Conservation (phyloP, 2,329 filamentous ascomycete species). For the Monosporascus sp. region DNA sequence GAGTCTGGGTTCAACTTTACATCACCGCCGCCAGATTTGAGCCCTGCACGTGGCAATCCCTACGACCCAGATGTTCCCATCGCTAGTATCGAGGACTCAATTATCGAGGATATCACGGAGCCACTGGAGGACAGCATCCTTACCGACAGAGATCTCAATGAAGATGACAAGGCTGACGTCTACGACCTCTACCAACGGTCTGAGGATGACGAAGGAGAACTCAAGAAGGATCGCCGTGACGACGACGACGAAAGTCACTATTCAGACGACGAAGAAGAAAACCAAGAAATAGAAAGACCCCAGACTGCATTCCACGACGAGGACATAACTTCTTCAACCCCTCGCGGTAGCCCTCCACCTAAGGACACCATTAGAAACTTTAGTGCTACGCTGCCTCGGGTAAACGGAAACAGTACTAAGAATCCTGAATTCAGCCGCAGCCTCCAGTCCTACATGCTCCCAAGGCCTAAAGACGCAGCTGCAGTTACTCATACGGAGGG, state of each 20-base stretch:
- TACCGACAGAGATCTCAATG: slow-evolving; percentile 54
- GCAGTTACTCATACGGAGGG: slow-evolving; percentile 26
- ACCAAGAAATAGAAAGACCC: neutral
- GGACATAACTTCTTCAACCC: slow-evolving; percentile 46
- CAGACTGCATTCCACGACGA: slow-evolving; percentile 20
- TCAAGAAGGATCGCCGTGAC: slow-evolving; percentile 30
- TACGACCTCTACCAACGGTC: slow-evolving; percentile 62
- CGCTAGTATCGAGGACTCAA: slow-evolving; percentile 73
- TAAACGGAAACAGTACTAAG: slow-evolving; percentile 27
- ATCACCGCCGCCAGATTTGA: slow-evolving; percentile 54
- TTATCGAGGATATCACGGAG: slow-evolving; percentile 45
- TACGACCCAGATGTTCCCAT: slow-evolving; percentile 88
- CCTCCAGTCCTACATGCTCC: slow-evolving; percentile 42
- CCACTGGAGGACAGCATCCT: slow-evolving; percentile 55
- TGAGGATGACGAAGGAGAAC: slow-evolving; percentile 30
- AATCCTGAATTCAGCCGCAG: slow-evolving; percentile 36
- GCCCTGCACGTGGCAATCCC: slow-evolving; percentile 50
- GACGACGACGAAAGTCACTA: slow-evolving; percentile 54
- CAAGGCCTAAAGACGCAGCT: slow-evolving; percentile 34
- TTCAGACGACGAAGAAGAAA: slow-evolving; percentile 32
- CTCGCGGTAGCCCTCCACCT: slow-evolving; percentile 39
- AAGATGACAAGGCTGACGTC: slow-evolving; percentile 58
- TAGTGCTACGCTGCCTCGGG: slow-evolving; percentile 33
- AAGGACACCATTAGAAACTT: slow-evolving; percentile 25
- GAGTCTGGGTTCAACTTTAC: slow-evolving; percentile 62